Percentiles rank a stretch among this genome's conserved stretches.
These are phyloP conservation scores for Pseudocercospora ulei DNA, from an alignment of 2,329 filamentous ascomycete species.

Conservation along the genomic window DNA sequence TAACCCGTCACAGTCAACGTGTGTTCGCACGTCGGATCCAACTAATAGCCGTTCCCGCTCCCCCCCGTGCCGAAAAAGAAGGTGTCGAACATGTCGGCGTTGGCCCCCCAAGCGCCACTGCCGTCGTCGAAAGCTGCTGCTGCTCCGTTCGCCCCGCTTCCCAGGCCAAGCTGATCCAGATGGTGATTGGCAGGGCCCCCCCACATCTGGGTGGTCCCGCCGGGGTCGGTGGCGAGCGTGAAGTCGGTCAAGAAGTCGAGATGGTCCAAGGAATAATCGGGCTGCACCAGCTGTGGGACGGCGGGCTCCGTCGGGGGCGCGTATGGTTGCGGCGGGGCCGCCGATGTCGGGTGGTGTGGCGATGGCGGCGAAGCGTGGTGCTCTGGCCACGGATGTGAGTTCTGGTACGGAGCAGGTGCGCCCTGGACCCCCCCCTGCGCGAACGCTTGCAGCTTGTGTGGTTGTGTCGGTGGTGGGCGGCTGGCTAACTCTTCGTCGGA, in stretches of 20 bases:
- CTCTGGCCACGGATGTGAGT: not conserved
- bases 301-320: conserved; percentile 9
- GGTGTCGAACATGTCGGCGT: conserved; percentile 51
- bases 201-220: conserved; percentile 20
- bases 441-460: conserved; percentile 18
- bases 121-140: conserved; percentile 21
- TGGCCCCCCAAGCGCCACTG: conserved; percentile 47
- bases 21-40: no score
- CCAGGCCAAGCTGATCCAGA: conserved; percentile 54
- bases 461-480: conserved; percentile 28
- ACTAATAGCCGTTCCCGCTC: conserved; percentile 9
- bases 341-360: conserved; percentile 21
- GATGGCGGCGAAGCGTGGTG: conserved; percentile 8
- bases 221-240: conserved; percentile 41
- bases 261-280: conserved; percentile 36
- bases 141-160: conserved; percentile 28
- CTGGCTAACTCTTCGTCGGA: conserved; percentile 37
- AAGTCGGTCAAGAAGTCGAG: conserved; percentile 49
- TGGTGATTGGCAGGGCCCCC: conserved; percentile 12
- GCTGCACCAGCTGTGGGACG: conserved; percentile 15
- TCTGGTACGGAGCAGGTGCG: conserved; percentile 10
- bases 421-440: conserved; percentile 15
- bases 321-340: conserved; percentile 24
- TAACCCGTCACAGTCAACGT: not conserved
- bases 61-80: conserved; percentile 57